Evolutionary conservation across 164 flowering plant genomes (phyloP).

Genomic region (Warburgia ugandensis): DNA sequence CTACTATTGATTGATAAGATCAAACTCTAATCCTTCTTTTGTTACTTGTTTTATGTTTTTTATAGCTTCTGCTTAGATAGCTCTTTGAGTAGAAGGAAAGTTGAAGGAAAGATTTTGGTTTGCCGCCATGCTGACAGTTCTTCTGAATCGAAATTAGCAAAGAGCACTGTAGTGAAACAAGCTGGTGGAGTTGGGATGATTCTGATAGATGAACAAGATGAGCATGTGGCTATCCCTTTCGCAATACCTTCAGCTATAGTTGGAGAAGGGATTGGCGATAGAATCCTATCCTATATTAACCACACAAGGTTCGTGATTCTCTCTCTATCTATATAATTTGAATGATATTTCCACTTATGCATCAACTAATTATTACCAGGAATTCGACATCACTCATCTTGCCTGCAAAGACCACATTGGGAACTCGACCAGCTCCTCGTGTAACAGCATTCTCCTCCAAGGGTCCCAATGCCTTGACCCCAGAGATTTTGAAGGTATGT

Average conservation of each 20-base stretch:
- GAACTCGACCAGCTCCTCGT: constrained; percentile 58
- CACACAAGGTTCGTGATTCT: constrained; percentile 33
- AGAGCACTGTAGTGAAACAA: constrained; percentile 55
- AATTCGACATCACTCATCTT: constrained; percentile 40
- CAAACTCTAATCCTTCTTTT: background rate
- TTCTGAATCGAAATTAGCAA: constrained; percentile 52
- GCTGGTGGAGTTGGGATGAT: constrained; percentile 89
- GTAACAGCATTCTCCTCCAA: constrained; percentile 73
- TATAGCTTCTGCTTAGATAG: constrained; percentile 69
- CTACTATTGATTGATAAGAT: background rate
- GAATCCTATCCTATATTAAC: constrained; percentile 51
- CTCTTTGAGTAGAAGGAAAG: constrained; percentile 54
- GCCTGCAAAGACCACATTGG: constrained; percentile 52
- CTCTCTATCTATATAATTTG: constrained; percentile 5
- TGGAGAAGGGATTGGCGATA: constrained; percentile 34
- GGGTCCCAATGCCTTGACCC: constrained; percentile 69
- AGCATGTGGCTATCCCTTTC: constrained; percentile 67
- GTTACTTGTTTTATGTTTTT: background rate
- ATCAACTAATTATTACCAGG: constrained; percentile 27
- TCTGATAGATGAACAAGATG: constrained; percentile 58
- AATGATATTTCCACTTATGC: background rate
- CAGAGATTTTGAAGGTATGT: constrained; percentile 68
- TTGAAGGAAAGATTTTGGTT: constrained; percentile 55
- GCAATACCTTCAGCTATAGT: constrained; percentile 60
- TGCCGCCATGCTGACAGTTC: constrained; percentile 64